These are phyloP conservation scores for Penicillium sp. DNA, from an alignment of 2,329 filamentous ascomycete genomes.

Conservation along the genomic window DNA sequence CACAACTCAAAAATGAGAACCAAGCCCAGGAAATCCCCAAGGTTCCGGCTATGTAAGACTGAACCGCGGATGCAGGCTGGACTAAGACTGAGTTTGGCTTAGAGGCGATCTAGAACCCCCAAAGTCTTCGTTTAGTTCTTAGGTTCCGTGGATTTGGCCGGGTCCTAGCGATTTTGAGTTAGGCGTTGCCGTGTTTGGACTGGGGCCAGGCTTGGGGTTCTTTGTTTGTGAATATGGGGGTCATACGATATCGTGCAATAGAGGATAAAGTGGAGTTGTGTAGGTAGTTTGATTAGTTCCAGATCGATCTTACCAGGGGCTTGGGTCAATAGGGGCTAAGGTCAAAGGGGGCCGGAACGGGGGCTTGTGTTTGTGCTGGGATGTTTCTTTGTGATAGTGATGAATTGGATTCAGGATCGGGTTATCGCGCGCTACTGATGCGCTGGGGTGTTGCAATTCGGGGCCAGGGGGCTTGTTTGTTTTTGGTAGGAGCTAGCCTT, in stretches of 20 bases:
- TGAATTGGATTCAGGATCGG: neutral
- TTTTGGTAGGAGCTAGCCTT: neutral
- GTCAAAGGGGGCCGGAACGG: neutral
- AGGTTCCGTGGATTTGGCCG: neutral
- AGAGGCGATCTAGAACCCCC: conserved; percentile 1
- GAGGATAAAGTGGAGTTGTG: neutral
- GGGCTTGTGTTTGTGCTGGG: neutral
- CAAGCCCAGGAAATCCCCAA: neutral
- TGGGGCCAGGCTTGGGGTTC: neutral
- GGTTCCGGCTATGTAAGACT: neutral
- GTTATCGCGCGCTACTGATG: neutral
- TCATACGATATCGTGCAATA: neutral
- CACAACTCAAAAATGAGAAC: neutral
- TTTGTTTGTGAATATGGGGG: neutral
- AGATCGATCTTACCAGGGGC: neutral
- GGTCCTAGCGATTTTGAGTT: neutral
- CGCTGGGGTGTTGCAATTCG: neutral
- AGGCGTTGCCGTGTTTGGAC: neutral
- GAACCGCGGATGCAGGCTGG: neutral
- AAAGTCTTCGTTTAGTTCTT: neutral
- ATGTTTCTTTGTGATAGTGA: neutral
- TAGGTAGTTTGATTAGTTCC: neutral
- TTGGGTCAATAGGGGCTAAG: neutral
- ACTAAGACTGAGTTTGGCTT: neutral
- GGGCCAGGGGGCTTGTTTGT: neutral